Percentiles rank a stretch among this genome's conserved stretches.
Evolutionary conservation across 1,284 basidiomycete genomes (phyloP).

Genomic region (Acaromyces ingoldii): DNA sequence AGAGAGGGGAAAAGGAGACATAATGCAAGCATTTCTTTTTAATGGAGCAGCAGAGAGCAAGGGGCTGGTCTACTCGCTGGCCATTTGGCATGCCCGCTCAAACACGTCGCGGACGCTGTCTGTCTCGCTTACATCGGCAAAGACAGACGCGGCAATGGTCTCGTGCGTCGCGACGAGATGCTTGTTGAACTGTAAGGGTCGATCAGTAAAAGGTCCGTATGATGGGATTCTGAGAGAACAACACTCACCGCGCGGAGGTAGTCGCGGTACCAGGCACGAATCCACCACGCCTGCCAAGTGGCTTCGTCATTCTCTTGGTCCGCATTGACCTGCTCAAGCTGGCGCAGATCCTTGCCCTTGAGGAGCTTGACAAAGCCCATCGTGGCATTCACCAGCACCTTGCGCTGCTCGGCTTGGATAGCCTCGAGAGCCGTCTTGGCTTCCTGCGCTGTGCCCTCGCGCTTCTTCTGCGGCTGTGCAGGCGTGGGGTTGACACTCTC

Average conservation of each 20-base stretch:
- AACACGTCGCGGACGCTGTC: constrained; percentile 9
- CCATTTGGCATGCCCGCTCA: constrained; percentile 15
- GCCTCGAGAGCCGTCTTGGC: constrained; percentile 31
- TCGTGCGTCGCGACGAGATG: constrained; percentile 33
- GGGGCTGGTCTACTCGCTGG: constrained; percentile 7
- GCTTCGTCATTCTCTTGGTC: constrained; percentile 2
- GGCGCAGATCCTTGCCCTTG: not conserved
- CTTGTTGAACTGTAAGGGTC: constrained; percentile 16
- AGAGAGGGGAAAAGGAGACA: no score
- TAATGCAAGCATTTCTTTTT: no score
- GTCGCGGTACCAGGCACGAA: constrained; percentile 34
- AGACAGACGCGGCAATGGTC: constrained; percentile 30
- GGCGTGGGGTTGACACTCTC: no score
- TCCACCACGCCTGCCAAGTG: constrained; percentile 43
- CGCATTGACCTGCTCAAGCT: not conserved
- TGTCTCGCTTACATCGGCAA: constrained; percentile 11
- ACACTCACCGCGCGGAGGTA: constrained; percentile 13
- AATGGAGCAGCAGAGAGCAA: no score
- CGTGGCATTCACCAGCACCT: constrained; percentile 35
- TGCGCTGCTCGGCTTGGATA: constrained; percentile 43
- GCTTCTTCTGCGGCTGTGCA: constrained; percentile 8
- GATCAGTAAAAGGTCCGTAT: not conserved
- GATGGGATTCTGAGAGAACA: not conserved
- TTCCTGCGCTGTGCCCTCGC: constrained; percentile 19
- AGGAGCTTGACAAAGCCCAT: constrained; percentile 25